Evolutionary conservation across 2,329 filamentous ascomycete genomes (phyloP), one percentile per base, ranked within the genome.

Genomic region (Cordyceps javanica): DNA sequence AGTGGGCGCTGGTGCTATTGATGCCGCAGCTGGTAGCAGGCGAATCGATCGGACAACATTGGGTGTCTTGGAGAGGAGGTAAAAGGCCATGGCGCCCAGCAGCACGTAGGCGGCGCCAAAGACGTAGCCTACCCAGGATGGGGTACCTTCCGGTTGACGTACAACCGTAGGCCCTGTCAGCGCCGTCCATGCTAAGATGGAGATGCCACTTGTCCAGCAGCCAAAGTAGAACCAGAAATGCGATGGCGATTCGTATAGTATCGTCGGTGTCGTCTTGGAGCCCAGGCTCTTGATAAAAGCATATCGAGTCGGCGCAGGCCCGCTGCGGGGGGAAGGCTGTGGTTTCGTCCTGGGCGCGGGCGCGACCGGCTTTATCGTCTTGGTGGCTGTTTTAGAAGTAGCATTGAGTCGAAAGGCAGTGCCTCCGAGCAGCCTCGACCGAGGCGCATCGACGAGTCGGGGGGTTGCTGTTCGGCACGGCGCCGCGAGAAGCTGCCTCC

Each of bases 191-290:
- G 63, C 58, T 19, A 74, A 59, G 30, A 74, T 68, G 8, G 65
- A 80, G 23, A 76, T 60, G 2, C 80, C 80, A 26, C 82, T 78
- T 14, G 73, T 69, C 69, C 86, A 85, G 66, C 82, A 82, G 46
- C 82, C 80, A 62, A 82, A 67, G 61, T 87, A 78, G 69, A 85
- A 87, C 70, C 78, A 77, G 58, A 80, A 80, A 65, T 89, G 85
- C 1, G 84, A 83, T 14, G 83, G 83, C 1, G 81, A 80, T 64
- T 86, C 77, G 73, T 88, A 90, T 44, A 90, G 75, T 3, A 81
- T 70, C 8, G 86, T 83, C 5, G 81, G 77, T 2, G 76, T 72
- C n/a, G 76, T 66, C 61, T 82, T 81, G 59, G 75, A 73, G 14
- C 82, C 80, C 38, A 90, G 77, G 59, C 77, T 78, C 60, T 78